Evolutionary conservation across 257 asterid species (phyloP).

Genomic region (Solanum virginianum): DNA sequence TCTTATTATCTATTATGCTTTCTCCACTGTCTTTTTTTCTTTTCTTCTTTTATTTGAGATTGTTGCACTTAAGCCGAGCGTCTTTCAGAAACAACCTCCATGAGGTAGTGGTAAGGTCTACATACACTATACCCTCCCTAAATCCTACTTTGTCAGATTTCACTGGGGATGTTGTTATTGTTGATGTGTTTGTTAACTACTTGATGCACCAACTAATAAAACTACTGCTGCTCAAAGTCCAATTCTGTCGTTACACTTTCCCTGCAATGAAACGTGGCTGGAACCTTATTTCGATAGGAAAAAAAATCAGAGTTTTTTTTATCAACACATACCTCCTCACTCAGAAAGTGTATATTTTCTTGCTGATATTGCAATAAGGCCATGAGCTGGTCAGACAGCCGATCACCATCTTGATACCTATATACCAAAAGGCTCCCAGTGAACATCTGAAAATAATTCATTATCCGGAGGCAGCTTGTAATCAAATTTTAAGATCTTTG

Average conservation of each 20-base stretch:
- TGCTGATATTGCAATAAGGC: slow-evolving; percentile 92
- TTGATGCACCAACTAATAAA: background rate
- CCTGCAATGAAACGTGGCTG: background rate
- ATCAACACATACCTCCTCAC: slow-evolving; percentile 69
- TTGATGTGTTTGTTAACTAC: background rate
- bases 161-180: no score
- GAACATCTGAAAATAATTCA: background rate
- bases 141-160: no score
- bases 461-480: background rate
- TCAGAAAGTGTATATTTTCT: slow-evolving; percentile 90
- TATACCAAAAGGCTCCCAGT: background rate
- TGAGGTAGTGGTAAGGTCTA: no score
- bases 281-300: background rate
- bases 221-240: background rate
- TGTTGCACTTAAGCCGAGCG: no score
- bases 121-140: no score
- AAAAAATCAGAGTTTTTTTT: background rate
- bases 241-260: background rate
- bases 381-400: slow-evolving; percentile 96
- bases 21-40: no score
- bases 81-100: no score
- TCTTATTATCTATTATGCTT: no score
- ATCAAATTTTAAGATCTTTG: background rate
- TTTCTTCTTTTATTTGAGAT: no score
- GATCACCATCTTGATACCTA: slow-evolving; percentile 88